Evolutionary conservation across 2,329 filamentous ascomycete species (phyloP).

Genomic region (Diplodia intermedia): DNA sequence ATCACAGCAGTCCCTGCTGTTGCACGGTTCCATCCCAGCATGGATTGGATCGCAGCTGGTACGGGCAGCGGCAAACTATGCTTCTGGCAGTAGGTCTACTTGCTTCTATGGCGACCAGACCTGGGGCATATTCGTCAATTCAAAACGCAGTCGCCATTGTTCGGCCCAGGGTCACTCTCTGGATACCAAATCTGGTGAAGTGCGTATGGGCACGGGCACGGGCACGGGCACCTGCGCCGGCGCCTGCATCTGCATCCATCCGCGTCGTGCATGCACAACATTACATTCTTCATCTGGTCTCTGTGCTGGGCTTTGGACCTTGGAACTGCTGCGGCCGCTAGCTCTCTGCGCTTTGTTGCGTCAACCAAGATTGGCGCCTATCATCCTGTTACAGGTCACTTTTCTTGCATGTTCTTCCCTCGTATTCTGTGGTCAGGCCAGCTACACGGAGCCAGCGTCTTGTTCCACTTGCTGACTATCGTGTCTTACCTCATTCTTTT

Average conservation of each 20-base stretch:
- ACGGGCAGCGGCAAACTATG: conserved; percentile 92
- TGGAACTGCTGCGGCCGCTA: neutral
- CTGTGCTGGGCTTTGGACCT: neutral
- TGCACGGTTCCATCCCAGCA: conserved; percentile 83
- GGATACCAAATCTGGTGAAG: neutral
- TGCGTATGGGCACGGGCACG: too few relatives aligned
- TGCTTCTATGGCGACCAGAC: neutral
- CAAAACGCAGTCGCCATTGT: too few relatives aligned
- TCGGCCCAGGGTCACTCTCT: neutral
- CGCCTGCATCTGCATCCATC: neutral
- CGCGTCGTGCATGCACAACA: neutral
- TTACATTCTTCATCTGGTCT: neutral
- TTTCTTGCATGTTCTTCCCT: neutral
- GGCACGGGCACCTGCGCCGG: too few relatives aligned
- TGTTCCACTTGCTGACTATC: neutral
- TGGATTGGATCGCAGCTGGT: conserved; percentile 91
- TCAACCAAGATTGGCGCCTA: neutral
- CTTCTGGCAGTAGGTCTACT: conserved; percentile 73
- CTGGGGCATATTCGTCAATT: neutral
- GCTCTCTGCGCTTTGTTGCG: neutral
- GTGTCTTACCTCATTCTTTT: neutral
- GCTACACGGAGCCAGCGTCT: neutral
- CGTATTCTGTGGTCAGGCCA: neutral
- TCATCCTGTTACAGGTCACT: neutral
- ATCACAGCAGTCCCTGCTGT: conserved; percentile 96